These are phyloP conservation scores for Acanthamoeba healyi DNA, from an alignment of 208 protist species.

Conservation along the genomic window DNA sequence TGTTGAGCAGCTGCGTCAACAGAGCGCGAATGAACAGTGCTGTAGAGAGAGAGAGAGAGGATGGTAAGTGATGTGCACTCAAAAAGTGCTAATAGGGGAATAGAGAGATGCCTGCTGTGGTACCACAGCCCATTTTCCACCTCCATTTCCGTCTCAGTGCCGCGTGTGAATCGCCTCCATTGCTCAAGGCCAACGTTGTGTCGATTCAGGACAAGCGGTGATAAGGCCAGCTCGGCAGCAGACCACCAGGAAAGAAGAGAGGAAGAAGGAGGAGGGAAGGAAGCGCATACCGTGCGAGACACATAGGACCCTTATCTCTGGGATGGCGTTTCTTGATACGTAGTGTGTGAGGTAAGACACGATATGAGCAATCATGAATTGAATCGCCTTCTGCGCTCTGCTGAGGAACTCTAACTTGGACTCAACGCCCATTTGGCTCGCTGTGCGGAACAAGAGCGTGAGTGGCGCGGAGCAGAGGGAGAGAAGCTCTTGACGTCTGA, in stretches of 20 bases:
- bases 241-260: neutral
- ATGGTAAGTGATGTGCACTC: too few species aligned
- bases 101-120: neutral
- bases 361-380: conserved; percentile 48
- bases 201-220: neutral
- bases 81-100: too few species aligned
- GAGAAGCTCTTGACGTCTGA: neutral
- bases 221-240: neutral
- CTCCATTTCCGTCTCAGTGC: neutral
- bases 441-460: neutral
- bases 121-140: neutral
- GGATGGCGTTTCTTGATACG: neutral
- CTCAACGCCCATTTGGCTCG: neutral
- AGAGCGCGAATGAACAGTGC: conserved; percentile 25
- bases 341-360: conserved; percentile 32
- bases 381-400: conserved; percentile 39
- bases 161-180: too few species aligned
- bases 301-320: neutral
- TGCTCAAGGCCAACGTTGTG: too few species aligned
- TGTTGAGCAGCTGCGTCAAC: conserved; percentile 23
- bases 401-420: neutral
- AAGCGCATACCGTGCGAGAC: conserved; percentile 31
- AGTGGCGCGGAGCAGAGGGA: neutral
- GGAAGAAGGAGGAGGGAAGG: neutral
- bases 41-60: neutral